Base-by-base conservation (phyloP, 2,329 filamentous ascomycete genomes). In the Daldinia eschscholtzii region DNA sequence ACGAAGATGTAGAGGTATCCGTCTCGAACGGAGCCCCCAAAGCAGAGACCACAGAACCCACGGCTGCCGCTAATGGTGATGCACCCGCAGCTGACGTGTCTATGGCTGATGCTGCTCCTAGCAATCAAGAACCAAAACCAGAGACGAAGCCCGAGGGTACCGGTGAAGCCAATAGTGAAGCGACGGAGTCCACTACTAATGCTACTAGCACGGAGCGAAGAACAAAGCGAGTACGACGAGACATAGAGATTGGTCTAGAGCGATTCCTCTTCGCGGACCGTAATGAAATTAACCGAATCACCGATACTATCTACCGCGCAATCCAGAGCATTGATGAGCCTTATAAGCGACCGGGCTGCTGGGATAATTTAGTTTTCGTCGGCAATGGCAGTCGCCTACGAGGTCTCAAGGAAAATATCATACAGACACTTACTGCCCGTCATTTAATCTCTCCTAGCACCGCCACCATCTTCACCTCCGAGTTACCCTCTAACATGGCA, bases 391-490 rank as follows among this genome's bases (percentile, higher is more conserved):
- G 84, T 41, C 86, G 86, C 53, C 84, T 89, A 55, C 84, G 84
- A 83, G 94, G 96, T 4, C 95, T 99, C 79, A 94, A 92, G 73
- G 94, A 98, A 75, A 93, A 95, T 73, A 89, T 99, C 55, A 80
- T 98, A 41, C 87, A 92, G 74, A 94, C 90, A 0, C 87, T 99
- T 39, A 88, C 88, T 41, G 87, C 91, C 56, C 94, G 94, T 72
- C 96, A 97, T 79, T 87, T 98, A 61, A 90, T 99, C 73, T 97
- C 94, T 1, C 96, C 96, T 0, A 94, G 92, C 30, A 95, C 93
- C 1, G 94, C 93, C 57, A 98, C 94, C 46, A 98, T 98, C 76
- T 98, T 98, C 85, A 97, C 94, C 39, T 97, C 94, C 23, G 96
- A 99, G 80, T 89, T 98, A 41, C 96, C 96, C 6, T 98, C 94